Conservation (phyloP, 352 stramenopile species). For the Phytopythium helicoides region DNA sequence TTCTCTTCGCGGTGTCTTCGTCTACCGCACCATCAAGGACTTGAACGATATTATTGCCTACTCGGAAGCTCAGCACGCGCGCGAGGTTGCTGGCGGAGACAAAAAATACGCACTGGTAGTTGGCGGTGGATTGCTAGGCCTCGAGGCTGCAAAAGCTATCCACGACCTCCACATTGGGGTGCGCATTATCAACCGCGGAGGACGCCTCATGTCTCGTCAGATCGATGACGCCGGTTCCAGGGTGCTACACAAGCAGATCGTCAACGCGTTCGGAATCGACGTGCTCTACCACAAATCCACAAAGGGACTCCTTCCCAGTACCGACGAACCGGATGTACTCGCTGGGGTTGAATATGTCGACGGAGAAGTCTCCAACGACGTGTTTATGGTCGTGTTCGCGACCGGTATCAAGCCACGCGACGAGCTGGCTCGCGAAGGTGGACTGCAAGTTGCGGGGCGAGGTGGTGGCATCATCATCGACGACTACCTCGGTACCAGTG, state of each 20-base stretch:
- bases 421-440: conserved; percentile 67
- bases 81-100: conserved; percentile 16
- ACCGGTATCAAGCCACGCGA: conserved; percentile 92
- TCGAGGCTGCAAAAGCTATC: conserved; percentile 88
- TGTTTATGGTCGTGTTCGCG: conserved; percentile 92
- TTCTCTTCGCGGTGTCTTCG: conserved; percentile 87
- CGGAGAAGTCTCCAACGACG: conserved; percentile 70
- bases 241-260: conserved; percentile 89
- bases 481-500: conserved; percentile 80
- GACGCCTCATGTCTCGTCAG: conserved; percentile 91
- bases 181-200: conserved; percentile 91
- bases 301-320: conserved; percentile 35
- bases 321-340: conserved; percentile 18
- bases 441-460: conserved; percentile 75
- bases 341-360: conserved; percentile 76
- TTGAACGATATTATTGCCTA: conserved; percentile 87
- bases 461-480: conserved; percentile 90
- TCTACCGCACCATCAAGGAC: conserved; percentile 93
- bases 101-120: conserved; percentile 50
- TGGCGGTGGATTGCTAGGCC: conserved; percentile 82
- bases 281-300: conserved; percentile 90
- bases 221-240: conserved; percentile 90
- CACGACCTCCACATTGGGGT: conserved; percentile 87
- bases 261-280: conserved; percentile 75
- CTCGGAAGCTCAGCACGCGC: conserved; percentile 49